These are phyloP conservation scores for Tephrocybe sp. DNA, from an alignment of 768 basidiomycete genomes.

Conservation along the genomic window DNA sequence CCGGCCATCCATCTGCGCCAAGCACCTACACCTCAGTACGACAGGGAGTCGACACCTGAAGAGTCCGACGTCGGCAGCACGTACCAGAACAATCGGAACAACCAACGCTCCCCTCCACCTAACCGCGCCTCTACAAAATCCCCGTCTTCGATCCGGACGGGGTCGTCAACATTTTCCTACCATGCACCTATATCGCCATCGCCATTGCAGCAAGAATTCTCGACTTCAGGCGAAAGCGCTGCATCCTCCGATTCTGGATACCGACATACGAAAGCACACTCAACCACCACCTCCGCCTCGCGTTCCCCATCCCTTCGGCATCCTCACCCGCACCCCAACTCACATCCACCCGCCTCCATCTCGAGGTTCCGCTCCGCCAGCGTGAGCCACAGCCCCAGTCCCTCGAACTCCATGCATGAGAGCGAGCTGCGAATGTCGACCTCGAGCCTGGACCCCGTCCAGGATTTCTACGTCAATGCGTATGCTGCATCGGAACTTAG, in stretches of 20 bases:
- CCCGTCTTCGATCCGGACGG: conserved; percentile 52
- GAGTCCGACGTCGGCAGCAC: conserved; percentile 15
- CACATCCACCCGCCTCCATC: too few species aligned
- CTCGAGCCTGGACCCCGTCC: conserved; percentile 41
- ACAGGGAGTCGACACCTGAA: conserved; percentile 5
- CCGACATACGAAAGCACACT: background rate
- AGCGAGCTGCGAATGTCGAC: conserved; percentile 4
- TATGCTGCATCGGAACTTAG: conserved; percentile 73
- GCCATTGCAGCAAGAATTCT: conserved; percentile 65
- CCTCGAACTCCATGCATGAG: conserved; percentile 22
- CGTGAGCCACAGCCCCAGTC: conserved; percentile 20
- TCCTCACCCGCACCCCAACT: background rate
- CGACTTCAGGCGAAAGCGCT: conserved; percentile 20
- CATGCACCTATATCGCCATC: conserved; percentile 63
- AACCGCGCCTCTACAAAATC: conserved; percentile 41
- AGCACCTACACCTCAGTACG: too few species aligned
- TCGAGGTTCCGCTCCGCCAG: conserved; percentile 23
- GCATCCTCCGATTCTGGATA: background rate
- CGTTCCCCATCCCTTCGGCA: conserved; percentile 9
- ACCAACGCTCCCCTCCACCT: conserved; percentile 14
- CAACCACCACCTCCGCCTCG: conserved; percentile 4
- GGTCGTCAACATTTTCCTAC: conserved; percentile 52
- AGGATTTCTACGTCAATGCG: conserved; percentile 68
- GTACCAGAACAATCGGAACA: conserved; percentile 14
- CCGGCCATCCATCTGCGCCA: too few species aligned